A percentile compares a stretch with the other conserved stretches of the same genome.
Evolutionary conservation across 495 filamentous ascomycete genomes (phyloP).

Genomic region (Penicillium simplicissimum): DNA sequence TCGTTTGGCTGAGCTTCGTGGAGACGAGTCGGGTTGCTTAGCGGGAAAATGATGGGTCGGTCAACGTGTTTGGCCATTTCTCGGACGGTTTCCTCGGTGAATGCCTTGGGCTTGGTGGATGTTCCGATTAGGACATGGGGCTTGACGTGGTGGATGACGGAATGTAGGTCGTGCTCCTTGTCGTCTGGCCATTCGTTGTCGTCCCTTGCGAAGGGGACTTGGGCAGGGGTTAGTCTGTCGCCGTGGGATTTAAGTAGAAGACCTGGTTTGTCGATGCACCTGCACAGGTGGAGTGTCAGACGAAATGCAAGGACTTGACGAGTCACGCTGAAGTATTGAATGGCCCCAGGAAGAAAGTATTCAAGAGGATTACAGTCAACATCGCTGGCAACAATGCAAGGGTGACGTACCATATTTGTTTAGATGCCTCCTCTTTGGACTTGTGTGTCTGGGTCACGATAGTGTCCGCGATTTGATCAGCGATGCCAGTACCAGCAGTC

Average conservation of each 20-base stretch:
- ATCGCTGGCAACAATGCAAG: background rate
- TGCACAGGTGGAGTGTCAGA: slow-evolving; percentile 24
- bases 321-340: background rate
- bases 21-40: slow-evolving; percentile 82
- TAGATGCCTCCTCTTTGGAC: slow-evolving; percentile 69
- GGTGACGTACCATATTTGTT: slow-evolving; percentile 73
- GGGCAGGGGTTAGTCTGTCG: slow-evolving; percentile 61
- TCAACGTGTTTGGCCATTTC: slow-evolving; percentile 81
- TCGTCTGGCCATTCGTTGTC: slow-evolving; percentile 64
- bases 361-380: background rate
- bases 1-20: slow-evolving; percentile 84
- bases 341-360: background rate
- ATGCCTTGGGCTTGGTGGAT: slow-evolving; percentile 77
- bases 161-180: slow-evolving; percentile 57
- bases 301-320: no score
- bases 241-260: slow-evolving; percentile 66
- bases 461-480: slow-evolving; percentile 78
- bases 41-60: slow-evolving; percentile 77
- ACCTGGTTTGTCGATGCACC: slow-evolving; percentile 85
- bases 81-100: slow-evolving; percentile 70
- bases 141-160: slow-evolving; percentile 68
- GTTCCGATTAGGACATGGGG: slow-evolving; percentile 84
- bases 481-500: slow-evolving; percentile 83
- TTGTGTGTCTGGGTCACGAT: slow-evolving; percentile 68
- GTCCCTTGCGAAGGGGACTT: slow-evolving; percentile 64